Evolutionary conservation across 345 rosid genomes (phyloP).

Genomic region (Erodium maritimum): DNA sequence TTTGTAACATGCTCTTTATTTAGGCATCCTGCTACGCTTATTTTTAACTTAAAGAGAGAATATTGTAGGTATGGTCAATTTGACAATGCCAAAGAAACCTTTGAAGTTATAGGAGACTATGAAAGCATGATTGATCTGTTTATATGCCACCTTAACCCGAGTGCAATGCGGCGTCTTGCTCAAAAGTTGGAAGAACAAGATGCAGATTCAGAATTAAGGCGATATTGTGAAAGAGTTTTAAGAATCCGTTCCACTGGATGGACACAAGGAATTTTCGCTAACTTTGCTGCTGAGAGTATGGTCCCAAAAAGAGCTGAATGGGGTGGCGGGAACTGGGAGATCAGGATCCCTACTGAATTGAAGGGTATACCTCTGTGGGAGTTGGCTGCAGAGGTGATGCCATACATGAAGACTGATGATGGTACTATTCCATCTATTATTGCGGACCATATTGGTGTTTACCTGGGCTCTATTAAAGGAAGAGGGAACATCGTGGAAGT

Average conservation of each 20-base stretch:
- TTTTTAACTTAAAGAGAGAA: conserved; percentile 8
- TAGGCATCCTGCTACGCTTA: conserved; percentile 2
- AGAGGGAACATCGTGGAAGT: conserved; percentile 87
- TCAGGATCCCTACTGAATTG: conserved; percentile 69
- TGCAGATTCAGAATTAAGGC: conserved; percentile 74
- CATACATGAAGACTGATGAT: conserved; percentile 94
- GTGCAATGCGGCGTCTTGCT: conserved; percentile 92
- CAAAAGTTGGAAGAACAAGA: conserved; percentile 90
- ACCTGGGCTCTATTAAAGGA: conserved; percentile 84
- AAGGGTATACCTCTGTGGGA: conserved; percentile 91
- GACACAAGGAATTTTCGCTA: conserved; percentile 97
- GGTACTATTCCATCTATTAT: conserved; percentile 85
- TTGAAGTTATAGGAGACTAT: conserved; percentile 90
- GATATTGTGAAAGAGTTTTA: conserved; percentile 86
- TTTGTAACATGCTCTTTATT: background rate
- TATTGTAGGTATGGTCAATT: conserved; percentile 88
- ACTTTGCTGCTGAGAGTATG: conserved; percentile 99
- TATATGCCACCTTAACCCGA: no score
- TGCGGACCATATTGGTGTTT: conserved; percentile 84
- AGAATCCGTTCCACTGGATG: conserved; percentile 92
- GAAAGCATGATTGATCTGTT: conserved; percentile 93
- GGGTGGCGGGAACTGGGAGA: conserved; percentile 99
- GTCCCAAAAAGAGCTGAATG: conserved; percentile 96
- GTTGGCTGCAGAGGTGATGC: conserved; percentile 91
- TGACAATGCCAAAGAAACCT: conserved; percentile 90